A percentile compares a stretch with the other conserved stretches of the same genome.
phyloP scores from a whole-genome alignment of 2,329 filamentous ascomycete species.

The Aspergillus luchuensis region DNA sequence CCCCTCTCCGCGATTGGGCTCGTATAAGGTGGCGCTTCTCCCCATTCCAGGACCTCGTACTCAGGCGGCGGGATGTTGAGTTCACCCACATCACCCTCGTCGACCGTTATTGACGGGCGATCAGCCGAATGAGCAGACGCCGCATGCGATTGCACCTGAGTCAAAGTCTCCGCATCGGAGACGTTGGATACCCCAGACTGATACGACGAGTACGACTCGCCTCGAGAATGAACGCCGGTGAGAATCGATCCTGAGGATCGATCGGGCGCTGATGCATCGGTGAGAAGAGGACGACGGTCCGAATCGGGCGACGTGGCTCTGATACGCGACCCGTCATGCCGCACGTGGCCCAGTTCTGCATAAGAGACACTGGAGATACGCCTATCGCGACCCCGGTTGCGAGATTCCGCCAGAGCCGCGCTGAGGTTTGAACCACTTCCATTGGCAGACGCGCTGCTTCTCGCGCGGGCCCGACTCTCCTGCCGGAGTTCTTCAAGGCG shows the following conservation, averaged over 20 bases:
- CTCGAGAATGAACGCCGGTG: conserved; percentile 33
- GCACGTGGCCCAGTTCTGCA: conserved; percentile 50
- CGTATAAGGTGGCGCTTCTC: conserved; percentile 46
- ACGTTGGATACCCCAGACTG: conserved; percentile 33
- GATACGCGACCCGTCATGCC: conserved; percentile 53
- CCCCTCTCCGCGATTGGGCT: conserved; percentile 26
- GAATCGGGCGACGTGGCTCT: conserved; percentile 51
- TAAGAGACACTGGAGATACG: conserved; percentile 53
- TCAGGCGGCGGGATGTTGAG: conserved; percentile 43
- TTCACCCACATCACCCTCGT: conserved; percentile 43
- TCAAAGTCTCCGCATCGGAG: conserved; percentile 33
- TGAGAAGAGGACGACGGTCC: conserved; percentile 49
- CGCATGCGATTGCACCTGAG: conserved; percentile 31
- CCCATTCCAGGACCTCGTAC: conserved; percentile 47
- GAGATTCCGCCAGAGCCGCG: conserved; percentile 47
- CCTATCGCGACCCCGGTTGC: conserved; percentile 45
- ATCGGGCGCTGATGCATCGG: conserved; percentile 34
- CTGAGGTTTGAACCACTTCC: conserved; percentile 40
- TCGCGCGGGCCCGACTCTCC: conserved; percentile 57
- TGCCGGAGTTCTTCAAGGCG: conserved; percentile 66
- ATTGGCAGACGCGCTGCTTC: conserved; percentile 25
- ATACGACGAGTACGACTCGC: conserved; percentile 40
- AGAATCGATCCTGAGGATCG: conserved; percentile 32
- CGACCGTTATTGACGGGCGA: conserved; percentile 23
- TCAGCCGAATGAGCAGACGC: conserved; percentile 28